phyloP scores from a whole-genome alignment of 2,329 filamentous ascomycete genomes.

The Aspergillus ustus region DNA sequence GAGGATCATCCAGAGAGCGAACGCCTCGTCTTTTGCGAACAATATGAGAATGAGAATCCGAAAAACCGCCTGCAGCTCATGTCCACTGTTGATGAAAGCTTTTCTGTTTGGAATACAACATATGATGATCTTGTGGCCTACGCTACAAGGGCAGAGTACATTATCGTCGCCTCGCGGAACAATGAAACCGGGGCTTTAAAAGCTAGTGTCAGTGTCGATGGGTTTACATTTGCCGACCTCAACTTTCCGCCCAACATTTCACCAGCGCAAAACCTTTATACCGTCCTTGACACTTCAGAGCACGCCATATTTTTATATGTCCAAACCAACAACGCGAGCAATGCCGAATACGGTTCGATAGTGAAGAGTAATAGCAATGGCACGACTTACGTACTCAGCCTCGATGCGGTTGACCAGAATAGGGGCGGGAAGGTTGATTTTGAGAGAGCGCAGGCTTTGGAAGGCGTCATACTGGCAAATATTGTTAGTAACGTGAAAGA shows the following conservation, averaged over 20 bases:
- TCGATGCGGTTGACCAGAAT: slow-evolving; percentile 81
- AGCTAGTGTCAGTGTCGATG: slow-evolving; percentile 84
- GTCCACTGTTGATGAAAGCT: slow-evolving; percentile 75
- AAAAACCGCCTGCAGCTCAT: slow-evolving; percentile 70
- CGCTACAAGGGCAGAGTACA: slow-evolving; percentile 95
- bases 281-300: slow-evolving; percentile 90
- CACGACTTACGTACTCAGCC: slow-evolving; percentile 87
- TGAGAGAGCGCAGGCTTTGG: slow-evolving; percentile 90
- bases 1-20: slow-evolving; percentile 63
- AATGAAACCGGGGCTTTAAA: slow-evolving; percentile 70
- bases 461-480: slow-evolving; percentile 89
- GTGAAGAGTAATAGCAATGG: slow-evolving; percentile 99
- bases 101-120: slow-evolving; percentile 66
- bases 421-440: slow-evolving; percentile 83
- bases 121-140: slow-evolving; percentile 79
- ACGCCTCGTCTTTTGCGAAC: slow-evolving; percentile 68
- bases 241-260: slow-evolving; percentile 88
- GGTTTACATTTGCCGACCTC: slow-evolving; percentile 77
- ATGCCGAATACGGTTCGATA: slow-evolving; percentile 78
- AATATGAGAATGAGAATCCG: slow-evolving; percentile 65
- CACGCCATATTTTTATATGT: slow-evolving; percentile 95
- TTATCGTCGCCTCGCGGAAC: slow-evolving; percentile 77
- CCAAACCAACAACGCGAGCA: slow-evolving; percentile 69
- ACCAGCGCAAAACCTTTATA: slow-evolving; percentile 80
- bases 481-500: slow-evolving; percentile 75